phyloP scores from a whole-genome alignment of 2,329 filamentous ascomycete genomes.

The Cordyceps fumosorosea region DNA sequence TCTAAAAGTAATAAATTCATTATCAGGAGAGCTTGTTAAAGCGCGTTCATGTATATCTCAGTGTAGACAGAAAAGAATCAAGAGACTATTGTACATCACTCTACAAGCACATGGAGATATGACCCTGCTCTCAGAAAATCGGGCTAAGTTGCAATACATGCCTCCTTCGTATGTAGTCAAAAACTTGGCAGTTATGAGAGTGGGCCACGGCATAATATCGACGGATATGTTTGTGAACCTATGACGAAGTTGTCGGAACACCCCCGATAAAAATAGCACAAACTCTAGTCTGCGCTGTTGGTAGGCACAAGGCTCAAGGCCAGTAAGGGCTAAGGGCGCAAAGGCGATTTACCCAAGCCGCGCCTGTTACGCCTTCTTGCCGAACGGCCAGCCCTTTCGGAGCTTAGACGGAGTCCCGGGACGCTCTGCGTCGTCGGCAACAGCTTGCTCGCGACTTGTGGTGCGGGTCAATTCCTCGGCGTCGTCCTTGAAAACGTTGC shows the following conservation, averaged over 20 bases:
- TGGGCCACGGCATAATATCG: not conserved
- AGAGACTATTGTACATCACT: not conserved
- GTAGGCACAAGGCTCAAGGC: not conserved
- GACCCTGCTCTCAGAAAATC: no score
- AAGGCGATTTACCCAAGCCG: not conserved
- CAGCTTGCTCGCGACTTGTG: constrained; percentile 26
- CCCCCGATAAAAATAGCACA: not conserved
- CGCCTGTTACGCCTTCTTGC: constrained; percentile 35
- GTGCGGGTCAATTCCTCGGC: constrained; percentile 24
- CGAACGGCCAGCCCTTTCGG: constrained; percentile 40
- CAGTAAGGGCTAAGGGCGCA: not conserved
- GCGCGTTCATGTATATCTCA: not conserved
- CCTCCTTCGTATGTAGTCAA: not conserved
- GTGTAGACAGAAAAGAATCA: not conserved
- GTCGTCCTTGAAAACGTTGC: constrained; percentile 56
- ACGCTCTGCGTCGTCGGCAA: constrained; percentile 23
- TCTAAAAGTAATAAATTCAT: not conserved
- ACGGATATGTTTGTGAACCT: not conserved
- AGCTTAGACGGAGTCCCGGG: constrained; percentile 13
- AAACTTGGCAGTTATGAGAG: not conserved
- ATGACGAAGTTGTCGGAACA: not conserved
- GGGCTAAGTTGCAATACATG: not conserved
- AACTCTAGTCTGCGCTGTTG: not conserved
- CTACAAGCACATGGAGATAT: not conserved
- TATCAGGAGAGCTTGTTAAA: not conserved